Evolutionary conservation across 495 filamentous ascomycete genomes (phyloP), one percentile per base, ranked within the genome.

Genomic region (Trypethelium eluteriae): DNA sequence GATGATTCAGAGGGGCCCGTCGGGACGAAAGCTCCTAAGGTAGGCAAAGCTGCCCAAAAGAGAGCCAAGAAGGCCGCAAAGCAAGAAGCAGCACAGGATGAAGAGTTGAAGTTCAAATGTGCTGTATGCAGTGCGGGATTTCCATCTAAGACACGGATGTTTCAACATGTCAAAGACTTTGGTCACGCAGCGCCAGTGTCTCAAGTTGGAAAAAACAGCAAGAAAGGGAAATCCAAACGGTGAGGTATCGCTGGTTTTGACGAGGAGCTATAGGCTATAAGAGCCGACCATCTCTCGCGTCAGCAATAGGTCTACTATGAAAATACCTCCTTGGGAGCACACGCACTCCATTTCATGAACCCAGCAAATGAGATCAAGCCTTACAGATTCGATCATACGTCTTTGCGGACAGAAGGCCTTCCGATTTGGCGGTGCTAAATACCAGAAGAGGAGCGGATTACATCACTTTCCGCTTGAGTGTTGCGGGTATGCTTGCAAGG

Each of bases 41-140:
- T 90, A 2, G 93, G 94, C 35, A 96, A 93, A 75, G 94, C 94
- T 9, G 96, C 93, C 74, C 83, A 89, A 67, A 96, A 91, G 74
- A 84, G 90, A 53, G 88, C 90, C 49, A 96, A 92, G 75, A 91
- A 85, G 71, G 88, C 88, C 18, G 88, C 89, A 38, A 82, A 85
- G 41, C 76, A 83, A 65, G 81, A 84, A 25, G 74, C 68, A 9
- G 72, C 67, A 63, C 68, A 74, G 18, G 68, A 77, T 2, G 69
- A 76, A 38, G 76, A 77, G 38, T 68, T 71, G 5, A 63, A 83
- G 71, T 78, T 82, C 62, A 80, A 74, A 57, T 96, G 91, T 73
- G 75, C 78, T 2, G 74, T 76, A 3, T 95, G 91, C 74, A 77
- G 82, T 49, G 79, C 79, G 14, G 73, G 67, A 0, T 94, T 93